Conservation (phyloP, 2,329 filamentous ascomycete species). For the Alternaria solani region DNA sequence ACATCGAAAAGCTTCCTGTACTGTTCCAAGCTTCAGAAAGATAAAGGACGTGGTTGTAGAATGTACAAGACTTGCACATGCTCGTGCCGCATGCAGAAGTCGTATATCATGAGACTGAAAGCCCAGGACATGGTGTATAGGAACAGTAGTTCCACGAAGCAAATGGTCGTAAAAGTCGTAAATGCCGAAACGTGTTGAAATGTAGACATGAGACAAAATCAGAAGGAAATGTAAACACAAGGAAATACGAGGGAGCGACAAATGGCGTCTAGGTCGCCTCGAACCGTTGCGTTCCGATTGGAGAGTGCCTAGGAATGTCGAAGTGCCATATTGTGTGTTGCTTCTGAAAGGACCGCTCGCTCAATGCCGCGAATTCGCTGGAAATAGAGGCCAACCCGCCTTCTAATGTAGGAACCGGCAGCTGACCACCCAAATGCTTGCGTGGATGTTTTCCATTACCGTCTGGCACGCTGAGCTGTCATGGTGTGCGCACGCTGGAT, state of each 20-base stretch:
- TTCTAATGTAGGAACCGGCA: slow-evolving; percentile 37
- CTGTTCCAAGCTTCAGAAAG: slow-evolving; percentile 32
- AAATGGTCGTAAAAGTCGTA: slow-evolving; percentile 48
- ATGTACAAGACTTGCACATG: slow-evolving; percentile 49
- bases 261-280: slow-evolving; percentile 9
- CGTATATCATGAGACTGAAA: slow-evolving; percentile 47
- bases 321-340: slow-evolving; percentile 19
- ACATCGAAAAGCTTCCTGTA: slow-evolving; percentile 21
- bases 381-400: slow-evolving; percentile 28
- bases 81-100: slow-evolving; percentile 48
- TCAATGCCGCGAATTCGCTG: slow-evolving; percentile 29
- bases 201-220: slow-evolving; percentile 44
- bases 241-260: slow-evolving; percentile 33
- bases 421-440: slow-evolving; percentile 29
- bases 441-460: slow-evolving; percentile 29
- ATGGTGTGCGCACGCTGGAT: slow-evolving; percentile 46
- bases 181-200: slow-evolving; percentile 44
- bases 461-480: slow-evolving; percentile 40
- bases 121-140: slow-evolving; percentile 38
- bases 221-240: slow-evolving; percentile 44
- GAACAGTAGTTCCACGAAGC: slow-evolving; percentile 32
- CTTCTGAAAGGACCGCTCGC: slow-evolving; percentile 29
- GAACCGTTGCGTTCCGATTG: slow-evolving; percentile 43
- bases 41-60: slow-evolving; percentile 38
- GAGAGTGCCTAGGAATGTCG: slow-evolving; percentile 59